Conservation (phyloP, 1,284 basidiomycete genomes). For the Pseudozyma thailandica region DNA sequence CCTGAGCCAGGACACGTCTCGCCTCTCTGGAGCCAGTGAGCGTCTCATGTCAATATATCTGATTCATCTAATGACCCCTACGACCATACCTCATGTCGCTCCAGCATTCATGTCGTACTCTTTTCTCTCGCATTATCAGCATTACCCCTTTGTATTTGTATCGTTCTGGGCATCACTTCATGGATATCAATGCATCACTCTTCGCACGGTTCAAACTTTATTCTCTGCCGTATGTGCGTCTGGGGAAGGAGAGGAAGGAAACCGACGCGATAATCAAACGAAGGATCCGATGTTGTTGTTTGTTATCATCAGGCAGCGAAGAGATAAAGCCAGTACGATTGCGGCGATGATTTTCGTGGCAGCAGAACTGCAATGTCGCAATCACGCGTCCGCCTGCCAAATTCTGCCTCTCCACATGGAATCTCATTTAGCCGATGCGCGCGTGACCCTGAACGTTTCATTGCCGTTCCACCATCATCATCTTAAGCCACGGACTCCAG, state of each 20-base stretch:
- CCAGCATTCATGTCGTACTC: slow-evolving; percentile 6
- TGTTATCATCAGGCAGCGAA: too few species aligned
- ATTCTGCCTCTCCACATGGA: slow-evolving; percentile 7
- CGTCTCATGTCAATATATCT: background rate
- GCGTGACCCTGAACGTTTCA: slow-evolving; percentile 7
- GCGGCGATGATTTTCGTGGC: background rate
- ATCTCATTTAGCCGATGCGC: slow-evolving; percentile 1
- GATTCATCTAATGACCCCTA: slow-evolving; percentile 5
- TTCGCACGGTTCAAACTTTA: too few species aligned
- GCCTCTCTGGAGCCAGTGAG: slow-evolving; percentile 33
- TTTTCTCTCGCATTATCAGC: slow-evolving; percentile 6
- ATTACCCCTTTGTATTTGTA: background rate
- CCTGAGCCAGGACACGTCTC: slow-evolving; percentile 18
- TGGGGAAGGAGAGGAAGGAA: too few species aligned
- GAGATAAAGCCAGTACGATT: background rate
- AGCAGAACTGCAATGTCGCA: background rate
- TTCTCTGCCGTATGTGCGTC: too few species aligned
- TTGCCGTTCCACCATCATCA: slow-evolving; percentile 12
- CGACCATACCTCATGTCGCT: background rate
- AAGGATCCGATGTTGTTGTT: too few species aligned
- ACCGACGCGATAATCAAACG: too few species aligned
- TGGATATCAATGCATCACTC: too few species aligned
- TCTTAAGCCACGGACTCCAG: background rate
- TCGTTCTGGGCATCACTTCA: background rate
- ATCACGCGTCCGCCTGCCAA: background rate